Conservation (phyloP, 2,329 filamentous ascomycete genomes). For the Exophiala spinifera region DNA sequence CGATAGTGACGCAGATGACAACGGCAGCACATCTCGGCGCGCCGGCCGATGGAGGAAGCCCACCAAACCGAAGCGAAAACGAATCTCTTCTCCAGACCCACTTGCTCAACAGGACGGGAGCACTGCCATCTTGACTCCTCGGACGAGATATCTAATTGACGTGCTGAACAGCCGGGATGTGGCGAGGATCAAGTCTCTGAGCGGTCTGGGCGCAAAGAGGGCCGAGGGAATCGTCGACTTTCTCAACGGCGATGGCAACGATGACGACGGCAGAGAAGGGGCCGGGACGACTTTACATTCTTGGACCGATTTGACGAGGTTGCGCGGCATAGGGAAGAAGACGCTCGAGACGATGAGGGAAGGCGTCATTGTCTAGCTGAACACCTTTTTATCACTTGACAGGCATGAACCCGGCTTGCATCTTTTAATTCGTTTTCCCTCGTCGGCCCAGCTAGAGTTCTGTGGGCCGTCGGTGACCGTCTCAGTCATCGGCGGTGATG, state of each 20-base stretch:
- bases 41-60: constrained; percentile 30
- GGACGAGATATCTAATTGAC: constrained; percentile 43
- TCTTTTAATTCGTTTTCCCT: no score
- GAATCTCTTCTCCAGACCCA: constrained; percentile 26
- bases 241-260: constrained; percentile 36
- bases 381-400: no score
- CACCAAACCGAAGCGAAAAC: constrained; percentile 24
- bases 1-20: constrained; percentile 30
- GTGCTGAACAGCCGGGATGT: constrained; percentile 48
- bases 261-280: constrained; percentile 5
- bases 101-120: constrained; percentile 15
- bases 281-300: constrained; percentile 32
- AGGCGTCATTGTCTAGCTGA: constrained; percentile 37
- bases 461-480: no score
- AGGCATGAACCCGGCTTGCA: no score
- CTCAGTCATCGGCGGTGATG: no score
- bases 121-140: constrained; percentile 37
- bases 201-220: constrained; percentile 47
- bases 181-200: constrained; percentile 45
- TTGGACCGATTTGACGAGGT: constrained; percentile 40
- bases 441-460: no score
- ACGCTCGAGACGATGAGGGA: constrained; percentile 49
- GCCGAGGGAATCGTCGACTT: constrained; percentile 49
- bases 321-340: constrained; percentile 46
- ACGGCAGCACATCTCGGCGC: constrained; percentile 34